Percentiles rank a stretch among this genome's conserved stretches.
These are phyloP conservation scores for Quercus dentata DNA, from an alignment of 306 rosid genomes.

Conservation along the genomic window DNA sequence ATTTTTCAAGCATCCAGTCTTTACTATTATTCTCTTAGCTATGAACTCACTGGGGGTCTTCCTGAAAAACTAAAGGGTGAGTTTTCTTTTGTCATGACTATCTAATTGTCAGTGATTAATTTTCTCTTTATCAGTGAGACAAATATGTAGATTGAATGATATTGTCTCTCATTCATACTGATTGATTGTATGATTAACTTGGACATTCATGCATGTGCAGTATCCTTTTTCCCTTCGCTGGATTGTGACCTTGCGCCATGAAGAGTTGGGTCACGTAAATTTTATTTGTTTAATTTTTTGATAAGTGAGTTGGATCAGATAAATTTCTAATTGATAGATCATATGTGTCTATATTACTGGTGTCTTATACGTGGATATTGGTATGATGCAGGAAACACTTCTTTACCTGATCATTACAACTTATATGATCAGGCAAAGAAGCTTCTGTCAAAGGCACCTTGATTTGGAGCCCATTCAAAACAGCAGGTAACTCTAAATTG, in stretches of 20 bases:
- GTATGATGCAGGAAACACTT: too few species aligned
- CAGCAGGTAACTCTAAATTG: too few species aligned
- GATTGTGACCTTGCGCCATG: conserved; percentile 92
- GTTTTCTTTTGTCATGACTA: conserved; percentile 12
- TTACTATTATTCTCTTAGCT: conserved; percentile 78
- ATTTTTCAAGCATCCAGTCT: conserved; percentile 83
- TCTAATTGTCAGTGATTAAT: neutral
- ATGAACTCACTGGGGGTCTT: conserved; percentile 84
- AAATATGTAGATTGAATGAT: neutral
- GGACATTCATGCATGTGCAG: conserved; percentile 37
- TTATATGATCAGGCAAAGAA: too few species aligned
- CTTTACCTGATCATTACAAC: too few species aligned
- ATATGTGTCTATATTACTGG: too few species aligned
- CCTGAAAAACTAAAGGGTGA: conserved; percentile 83
- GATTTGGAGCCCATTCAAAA: too few species aligned
- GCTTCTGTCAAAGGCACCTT: too few species aligned
- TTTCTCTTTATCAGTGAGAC: neutral
- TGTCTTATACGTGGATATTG: too few species aligned
- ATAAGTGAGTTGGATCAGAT: too few species aligned
- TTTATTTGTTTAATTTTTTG: too few species aligned
- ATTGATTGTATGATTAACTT: neutral
- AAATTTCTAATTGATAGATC: too few species aligned
- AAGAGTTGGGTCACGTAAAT: conserved; percentile 95
- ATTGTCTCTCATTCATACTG: neutral
- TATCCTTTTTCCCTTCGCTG: conserved; percentile 82